Base-by-base conservation (phyloP, 257 asterid species). In the Fraxinus pennsylvanica region DNA sequence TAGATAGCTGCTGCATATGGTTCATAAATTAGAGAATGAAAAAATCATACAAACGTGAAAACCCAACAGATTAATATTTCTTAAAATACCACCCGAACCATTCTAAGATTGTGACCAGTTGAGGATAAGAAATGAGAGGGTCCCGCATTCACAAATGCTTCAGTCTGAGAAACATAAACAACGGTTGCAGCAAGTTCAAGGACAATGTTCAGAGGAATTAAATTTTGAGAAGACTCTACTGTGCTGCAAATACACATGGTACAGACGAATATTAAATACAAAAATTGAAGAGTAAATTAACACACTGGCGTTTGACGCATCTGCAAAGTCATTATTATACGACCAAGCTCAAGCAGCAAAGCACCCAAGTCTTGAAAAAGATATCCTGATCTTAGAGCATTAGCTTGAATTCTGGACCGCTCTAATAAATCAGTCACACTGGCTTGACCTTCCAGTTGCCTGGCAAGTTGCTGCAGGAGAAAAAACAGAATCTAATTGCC, bases 101-200 rank as follows among this genome's bases (percentile, higher is more conserved):
- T 93, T 76, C 93, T 90, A 36, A 96, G 99, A 80, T 90, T 91
- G 74, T 96, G 97, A 72, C 97, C 98, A 8, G 91, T 79, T 71
- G 93, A 81, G 73, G 99, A 91, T 75, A 95, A 82, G 81, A 92
- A 95, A 68, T 93, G 88, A 68, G 98, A 87, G 29, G 99, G 99
- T 43, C 99, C 97, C 27, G 97, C 92, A 93, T 92, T 93, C 72
- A 93, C 97, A 74, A 91, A 75, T 35, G 98, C 98, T 80, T 93
- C 97, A 72, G 87, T 89, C 99, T 96, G 89, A 33, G 80, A 65
- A 32, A 41, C 59, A 59, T 35, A 68, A 67, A 69, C n/a, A 2
- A 79, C 27, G 43, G 32, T 38, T 72, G 12, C 66, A 57, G 75
- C 72, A 47, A 78, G 73, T 71, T 61, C 68, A 68, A 36, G 32